Evolutionary conservation across 2,329 filamentous ascomycete genomes (phyloP), one percentile per base, ranked within the genome.

Genomic region (Trichoderma asperellum): DNA sequence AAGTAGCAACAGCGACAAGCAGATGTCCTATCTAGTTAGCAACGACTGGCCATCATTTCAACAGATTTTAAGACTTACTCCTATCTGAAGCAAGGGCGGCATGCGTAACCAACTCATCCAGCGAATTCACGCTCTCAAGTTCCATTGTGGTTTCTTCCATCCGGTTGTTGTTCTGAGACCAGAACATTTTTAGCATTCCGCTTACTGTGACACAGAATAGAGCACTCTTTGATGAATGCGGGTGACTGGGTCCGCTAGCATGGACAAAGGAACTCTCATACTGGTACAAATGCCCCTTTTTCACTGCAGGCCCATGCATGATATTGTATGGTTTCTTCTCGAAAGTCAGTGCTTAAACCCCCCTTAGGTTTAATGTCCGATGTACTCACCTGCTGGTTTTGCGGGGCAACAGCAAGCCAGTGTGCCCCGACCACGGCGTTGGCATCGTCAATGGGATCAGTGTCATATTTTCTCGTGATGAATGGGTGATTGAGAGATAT

Each of bases 341-440:
- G 29, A 47, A 14, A 16, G 68, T 74, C 60, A 71, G 53, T 34
- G 27, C 40, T 59, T 27, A 7, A 8, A 16, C 12, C 14, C 10
- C 16, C 37, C 24, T 24, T 29, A 10, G 12, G 4, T 7, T 40
- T 12, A n/a, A 37, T 7, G 14, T 12, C 8, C 16, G 40, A 21
- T 5, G 12, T 14, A 29, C 72, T 68, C 70, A 80, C 78, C 75
- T 83, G 80, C 73, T 81, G 79, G 74, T 77, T 77, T n/a, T 76
- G 75, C 4, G 86, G 83, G 34, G 86, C 82, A 29, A 89, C 83
- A n/a, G 85, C 83, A 67, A 98, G 83, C 96, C 96, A 99, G 80
- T 93, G 91, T 77, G 93, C 87, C 4, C 95, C 96, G 7, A 96
- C 92, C 5, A 97, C 84, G 61, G 90, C 88, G 73, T 91, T 89